Conservation (phyloP, 106 monocot species). For the Dactylorhiza incarnata region DNA sequence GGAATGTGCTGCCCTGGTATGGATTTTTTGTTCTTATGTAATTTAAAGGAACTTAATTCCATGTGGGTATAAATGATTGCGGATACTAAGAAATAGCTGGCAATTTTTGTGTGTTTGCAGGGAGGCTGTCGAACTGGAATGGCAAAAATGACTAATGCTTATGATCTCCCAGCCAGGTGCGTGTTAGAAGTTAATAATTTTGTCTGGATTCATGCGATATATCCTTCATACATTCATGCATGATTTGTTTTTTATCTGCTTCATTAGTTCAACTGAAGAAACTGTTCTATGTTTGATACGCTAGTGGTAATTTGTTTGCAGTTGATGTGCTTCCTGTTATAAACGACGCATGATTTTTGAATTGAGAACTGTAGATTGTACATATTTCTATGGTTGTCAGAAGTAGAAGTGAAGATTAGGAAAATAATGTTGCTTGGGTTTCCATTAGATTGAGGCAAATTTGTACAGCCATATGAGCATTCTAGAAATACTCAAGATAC, state of each 20-base stretch:
- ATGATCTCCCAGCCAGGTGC: conserved; percentile 96
- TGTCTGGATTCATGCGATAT: background rate
- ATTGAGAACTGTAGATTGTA: too few species aligned
- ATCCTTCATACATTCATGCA: background rate
- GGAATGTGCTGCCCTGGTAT: conserved; percentile 86
- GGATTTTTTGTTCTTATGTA: background rate
- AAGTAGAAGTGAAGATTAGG: too few species aligned
- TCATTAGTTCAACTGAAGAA: background rate
- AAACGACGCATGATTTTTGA: too few species aligned
- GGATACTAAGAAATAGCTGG: background rate
- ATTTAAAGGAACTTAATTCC: background rate
- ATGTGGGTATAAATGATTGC: background rate
- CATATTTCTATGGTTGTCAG: too few species aligned
- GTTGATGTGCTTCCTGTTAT: too few species aligned
- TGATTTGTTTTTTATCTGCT: background rate
- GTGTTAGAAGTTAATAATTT: conserved; percentile 1
- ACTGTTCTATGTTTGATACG: background rate
- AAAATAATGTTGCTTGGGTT: too few species aligned
- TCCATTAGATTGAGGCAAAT: too few species aligned
- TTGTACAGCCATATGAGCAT: too few species aligned
- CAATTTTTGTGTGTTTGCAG: conserved; percentile 22
- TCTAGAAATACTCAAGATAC: too few species aligned
- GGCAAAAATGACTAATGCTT: conserved; percentile 98
- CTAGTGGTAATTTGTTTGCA: background rate
- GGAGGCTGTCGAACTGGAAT: conserved; percentile 96